These are phyloP conservation scores for Zychaea mexicana DNA, from an alignment of 371 early-diverging fungal genomes.

Conservation along the genomic window DNA sequence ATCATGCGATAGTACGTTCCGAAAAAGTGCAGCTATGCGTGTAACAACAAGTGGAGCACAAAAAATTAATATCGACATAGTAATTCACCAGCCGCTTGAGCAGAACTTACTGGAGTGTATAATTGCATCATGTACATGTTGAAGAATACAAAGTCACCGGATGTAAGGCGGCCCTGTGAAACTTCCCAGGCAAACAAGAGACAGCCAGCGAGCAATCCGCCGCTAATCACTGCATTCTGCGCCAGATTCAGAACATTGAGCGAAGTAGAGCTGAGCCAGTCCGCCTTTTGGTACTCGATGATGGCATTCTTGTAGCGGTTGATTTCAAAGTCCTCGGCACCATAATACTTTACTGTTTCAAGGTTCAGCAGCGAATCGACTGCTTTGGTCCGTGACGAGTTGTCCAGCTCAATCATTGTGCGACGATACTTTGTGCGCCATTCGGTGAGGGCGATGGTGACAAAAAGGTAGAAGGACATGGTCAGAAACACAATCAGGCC, in stretches of 20 bases:
- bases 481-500: conserved; percentile 86
- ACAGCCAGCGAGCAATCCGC: conserved; percentile 77
- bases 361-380: conserved; percentile 95
- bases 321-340: conserved; percentile 80
- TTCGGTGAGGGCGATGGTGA: conserved; percentile 86
- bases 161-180: conserved; percentile 64
- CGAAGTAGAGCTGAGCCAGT: conserved; percentile 69
- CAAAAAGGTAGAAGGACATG: conserved; percentile 82
- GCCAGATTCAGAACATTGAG: conserved; percentile 81
- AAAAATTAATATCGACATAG: too few relatives aligned
- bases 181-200: conserved; percentile 83
- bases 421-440: conserved; percentile 91
- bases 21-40: conserved; percentile 28
- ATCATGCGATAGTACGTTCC: conserved; percentile 64
- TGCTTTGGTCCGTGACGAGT: conserved; percentile 72
- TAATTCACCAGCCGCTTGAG: neutral
- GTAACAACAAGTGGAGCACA: too few relatives aligned
- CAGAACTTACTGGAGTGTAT: conserved; percentile 62
- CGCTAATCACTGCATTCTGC: conserved; percentile 84
- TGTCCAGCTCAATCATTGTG: conserved; percentile 74
- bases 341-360: conserved; percentile 94
- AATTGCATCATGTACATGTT: conserved; percentile 83
- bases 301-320: conserved; percentile 77
- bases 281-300: conserved; percentile 79
- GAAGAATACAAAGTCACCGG: conserved; percentile 90